Percentiles rank a stretch among this genome's conserved stretches.
Evolutionary conservation across 2,329 filamentous ascomycete species (phyloP).

Genomic region (Fusarium chlamydosporum): DNA sequence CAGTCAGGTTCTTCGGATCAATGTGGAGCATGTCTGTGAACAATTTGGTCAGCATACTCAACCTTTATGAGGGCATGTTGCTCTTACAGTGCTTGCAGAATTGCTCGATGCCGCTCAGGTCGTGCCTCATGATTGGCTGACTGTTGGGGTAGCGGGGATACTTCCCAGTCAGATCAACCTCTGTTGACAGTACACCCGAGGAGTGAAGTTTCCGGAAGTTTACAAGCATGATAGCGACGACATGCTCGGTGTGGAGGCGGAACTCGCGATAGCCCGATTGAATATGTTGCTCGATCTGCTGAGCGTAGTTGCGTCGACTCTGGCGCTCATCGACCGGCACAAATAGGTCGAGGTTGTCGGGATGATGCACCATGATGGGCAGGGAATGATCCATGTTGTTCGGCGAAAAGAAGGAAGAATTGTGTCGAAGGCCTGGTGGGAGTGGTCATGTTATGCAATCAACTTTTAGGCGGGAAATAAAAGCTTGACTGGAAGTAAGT

Average conservation of each 20-base stretch:
- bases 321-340: no score
- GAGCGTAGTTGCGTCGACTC: no score
- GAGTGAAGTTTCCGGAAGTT: background rate
- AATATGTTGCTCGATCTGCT: background rate
- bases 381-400: no score
- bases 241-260: background rate
- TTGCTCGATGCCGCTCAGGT: background rate
- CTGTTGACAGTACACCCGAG: background rate
- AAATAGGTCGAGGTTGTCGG: no score
- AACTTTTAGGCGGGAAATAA: background rate
- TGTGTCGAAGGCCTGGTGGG: no score
- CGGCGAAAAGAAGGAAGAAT: no score
- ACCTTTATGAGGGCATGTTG: no score
- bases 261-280: background rate
- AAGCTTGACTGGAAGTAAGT: no score
- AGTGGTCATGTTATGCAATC: no score
- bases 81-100: background rate
- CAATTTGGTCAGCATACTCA: background rate
- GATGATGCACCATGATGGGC: no score
- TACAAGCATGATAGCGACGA: background rate
- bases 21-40: background rate
- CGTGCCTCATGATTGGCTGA: background rate
- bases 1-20: background rate
- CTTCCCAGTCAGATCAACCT: background rate
- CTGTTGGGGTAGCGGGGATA: background rate